Conservation (phyloP, 2,329 filamentous ascomycete genomes). For the Ophiostoma tasmaniense region DNA sequence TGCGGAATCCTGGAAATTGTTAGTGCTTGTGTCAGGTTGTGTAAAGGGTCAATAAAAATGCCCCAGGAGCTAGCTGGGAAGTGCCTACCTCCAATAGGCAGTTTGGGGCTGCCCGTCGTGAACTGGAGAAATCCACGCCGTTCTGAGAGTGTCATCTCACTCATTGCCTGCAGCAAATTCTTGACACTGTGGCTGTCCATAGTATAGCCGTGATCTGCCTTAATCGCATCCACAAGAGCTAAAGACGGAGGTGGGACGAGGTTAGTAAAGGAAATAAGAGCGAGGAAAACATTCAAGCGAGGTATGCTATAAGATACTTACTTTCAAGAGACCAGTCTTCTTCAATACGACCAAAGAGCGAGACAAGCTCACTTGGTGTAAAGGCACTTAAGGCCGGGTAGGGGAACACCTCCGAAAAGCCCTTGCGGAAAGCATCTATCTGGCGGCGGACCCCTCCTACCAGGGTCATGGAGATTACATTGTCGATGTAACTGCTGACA, state of each 20-base stretch:
- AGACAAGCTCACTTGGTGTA: slow-evolving; percentile 88
- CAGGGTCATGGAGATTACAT: slow-evolving; percentile 83
- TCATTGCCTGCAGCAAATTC: slow-evolving; percentile 92
- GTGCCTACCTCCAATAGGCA: slow-evolving; percentile 86
- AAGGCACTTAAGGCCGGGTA: slow-evolving; percentile 89
- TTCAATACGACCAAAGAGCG: slow-evolving; percentile 83
- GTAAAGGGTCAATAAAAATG: neutral
- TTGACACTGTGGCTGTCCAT: slow-evolving; percentile 95
- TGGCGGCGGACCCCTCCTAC: slow-evolving; percentile 82
- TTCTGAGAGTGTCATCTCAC: slow-evolving; percentile 63
- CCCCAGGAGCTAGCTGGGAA: no score
- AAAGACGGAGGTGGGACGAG: neutral
- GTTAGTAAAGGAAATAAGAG: neutral
- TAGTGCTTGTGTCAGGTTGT: neutral
- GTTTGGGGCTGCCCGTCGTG: slow-evolving; percentile 93
- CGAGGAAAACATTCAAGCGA: neutral
- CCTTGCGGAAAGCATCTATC: slow-evolving; percentile 79
- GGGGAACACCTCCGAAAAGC: slow-evolving; percentile 93
- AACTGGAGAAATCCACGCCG: slow-evolving; percentile 95
- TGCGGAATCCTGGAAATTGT: slow-evolving; percentile 71
- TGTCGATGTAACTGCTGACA: slow-evolving; percentile 79
- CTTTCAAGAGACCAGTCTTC: slow-evolving; percentile 98
- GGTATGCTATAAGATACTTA: slow-evolving; percentile 40
- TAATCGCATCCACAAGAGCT: slow-evolving; percentile 97
- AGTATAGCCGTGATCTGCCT: slow-evolving; percentile 96